Conservation (phyloP, 2,329 filamentous ascomycete genomes). For the Botrytis cinerea region DNA sequence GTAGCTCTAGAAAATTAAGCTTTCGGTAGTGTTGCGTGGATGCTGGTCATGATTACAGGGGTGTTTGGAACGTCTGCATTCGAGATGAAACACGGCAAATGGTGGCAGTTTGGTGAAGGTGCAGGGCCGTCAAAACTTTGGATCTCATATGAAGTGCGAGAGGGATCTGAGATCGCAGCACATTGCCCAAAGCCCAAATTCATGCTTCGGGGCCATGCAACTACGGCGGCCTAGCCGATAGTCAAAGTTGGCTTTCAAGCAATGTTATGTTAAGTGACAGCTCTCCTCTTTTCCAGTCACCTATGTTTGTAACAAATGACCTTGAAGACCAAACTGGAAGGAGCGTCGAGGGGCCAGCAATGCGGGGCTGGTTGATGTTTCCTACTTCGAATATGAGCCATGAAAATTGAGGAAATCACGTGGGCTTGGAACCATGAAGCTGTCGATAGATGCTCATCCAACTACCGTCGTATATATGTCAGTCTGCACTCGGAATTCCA, state of each 20-base stretch:
- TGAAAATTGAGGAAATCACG: not conserved
- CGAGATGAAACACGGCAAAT: not conserved
- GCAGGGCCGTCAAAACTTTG: not conserved
- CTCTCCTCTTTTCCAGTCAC: not conserved
- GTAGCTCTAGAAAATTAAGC: slow-evolving; percentile 4
- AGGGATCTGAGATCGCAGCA: not conserved
- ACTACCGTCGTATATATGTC: not conserved
- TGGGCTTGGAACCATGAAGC: not conserved
- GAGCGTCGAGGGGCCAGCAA: not conserved
- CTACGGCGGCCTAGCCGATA: not conserved
- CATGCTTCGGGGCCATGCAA: not conserved
- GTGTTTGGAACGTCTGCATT: not conserved
- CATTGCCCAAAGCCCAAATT: not conserved
- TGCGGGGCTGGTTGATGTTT: not conserved
- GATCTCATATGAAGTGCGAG: not conserved
- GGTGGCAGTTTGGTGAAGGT: not conserved
- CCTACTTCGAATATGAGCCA: not conserved
- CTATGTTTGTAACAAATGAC: not conserved
- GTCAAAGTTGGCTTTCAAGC: too few relatives aligned
- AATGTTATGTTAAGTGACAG: not conserved
- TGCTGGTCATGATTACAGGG: not conserved
- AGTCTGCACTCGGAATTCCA: not conserved
- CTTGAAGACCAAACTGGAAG: not conserved
- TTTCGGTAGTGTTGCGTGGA: not conserved
- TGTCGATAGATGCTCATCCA: not conserved